Evolutionary conservation across 139 green algal genomes (phyloP), one percentile per base, ranked within the genome.

Genomic region (Auxenochlorella pyrenoidosa): DNA sequence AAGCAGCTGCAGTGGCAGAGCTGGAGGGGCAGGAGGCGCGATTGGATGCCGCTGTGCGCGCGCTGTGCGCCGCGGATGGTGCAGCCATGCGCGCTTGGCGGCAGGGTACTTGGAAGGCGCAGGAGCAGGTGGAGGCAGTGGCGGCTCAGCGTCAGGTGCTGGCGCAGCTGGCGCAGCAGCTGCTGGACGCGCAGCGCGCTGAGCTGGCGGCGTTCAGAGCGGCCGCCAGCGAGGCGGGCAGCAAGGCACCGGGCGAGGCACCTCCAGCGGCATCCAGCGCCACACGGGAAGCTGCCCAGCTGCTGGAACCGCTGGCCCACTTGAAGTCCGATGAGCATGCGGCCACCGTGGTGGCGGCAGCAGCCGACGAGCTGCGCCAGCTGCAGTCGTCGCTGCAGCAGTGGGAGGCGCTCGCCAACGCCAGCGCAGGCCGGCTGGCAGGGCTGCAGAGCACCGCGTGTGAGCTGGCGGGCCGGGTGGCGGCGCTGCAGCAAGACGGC

Each of bases 31-130:
- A 41, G 40, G 80, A 76, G 30, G 38, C 40, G 16, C 26, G 26
- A 19, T 21, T 85, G 40, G 63, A 85, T 63, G 60, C 12, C 13
- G 30, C 80, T 2, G 8, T 85, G 40, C 59, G 63, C 3, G 80
- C 60, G 21, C 68, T 85, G 80, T 85, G 80, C 63, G 66, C 21
- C 6, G 80, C 80, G 3, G 63, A 85, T 40, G n/a, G 60, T 13
- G 38, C 40, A 40, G 63, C 75, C 26, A 76, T 85, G 63, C 63
- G 63, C 40, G 60, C 60, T 38, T 85, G 80, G 80, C 80, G 80
- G 41, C 80, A 85, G 80, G 80, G 80, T 30, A 47, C 60, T 5
- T 60, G 60, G 63, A 60, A 43, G 60, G 80, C 60, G 16, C 36
- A 70, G 16, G 80, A 76, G 80, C 40, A 38, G 0, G 15, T 85